Conservation (phyloP, 352 stramenopile species). For the Phytophthora constricta region DNA sequence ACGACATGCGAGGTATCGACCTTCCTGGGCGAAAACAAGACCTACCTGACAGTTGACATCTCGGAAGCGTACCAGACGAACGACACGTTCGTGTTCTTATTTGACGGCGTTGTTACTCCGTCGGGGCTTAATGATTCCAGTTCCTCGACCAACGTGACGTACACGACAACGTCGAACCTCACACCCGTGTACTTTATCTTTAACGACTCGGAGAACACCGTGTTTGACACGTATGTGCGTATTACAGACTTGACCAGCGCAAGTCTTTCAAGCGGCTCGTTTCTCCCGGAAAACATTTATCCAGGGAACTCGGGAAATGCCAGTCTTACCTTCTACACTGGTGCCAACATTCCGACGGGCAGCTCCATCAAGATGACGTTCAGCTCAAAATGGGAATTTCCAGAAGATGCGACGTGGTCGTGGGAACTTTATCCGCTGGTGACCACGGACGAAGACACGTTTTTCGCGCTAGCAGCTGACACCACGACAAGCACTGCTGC, state of each 20-base stretch:
- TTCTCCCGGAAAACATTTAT: conserved; percentile 87
- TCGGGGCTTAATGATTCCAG: conserved; percentile 54
- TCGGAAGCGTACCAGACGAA: conserved; percentile 51
- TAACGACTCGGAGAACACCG: conserved; percentile 69
- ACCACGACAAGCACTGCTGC: background rate
- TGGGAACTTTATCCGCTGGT: conserved; percentile 49
- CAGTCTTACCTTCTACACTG: conserved; percentile 78
- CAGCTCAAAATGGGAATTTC: conserved; percentile 68
- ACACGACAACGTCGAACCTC: conserved; percentile 57
- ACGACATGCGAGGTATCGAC: conserved; percentile 58
- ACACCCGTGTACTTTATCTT: conserved; percentile 82
- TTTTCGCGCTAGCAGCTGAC: conserved; percentile 16
- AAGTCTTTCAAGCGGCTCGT: conserved; percentile 70
- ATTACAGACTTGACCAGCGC: conserved; percentile 52
- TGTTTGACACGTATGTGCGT: conserved; percentile 76
- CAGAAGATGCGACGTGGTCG: conserved; percentile 50
- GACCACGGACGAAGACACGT: conserved; percentile 15
- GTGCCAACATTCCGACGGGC: conserved; percentile 54
- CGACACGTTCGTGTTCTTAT: conserved; percentile 70
- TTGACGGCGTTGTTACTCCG: conserved; percentile 71
- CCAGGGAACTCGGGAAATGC: conserved; percentile 82
- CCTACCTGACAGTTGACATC: conserved; percentile 77
- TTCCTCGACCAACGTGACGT: conserved; percentile 44
- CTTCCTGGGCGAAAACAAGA: conserved; percentile 50
- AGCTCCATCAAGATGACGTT: conserved; percentile 72